Conservation (phyloP, 2,329 filamentous ascomycete species). For the Xylariomycetidae sp. region DNA sequence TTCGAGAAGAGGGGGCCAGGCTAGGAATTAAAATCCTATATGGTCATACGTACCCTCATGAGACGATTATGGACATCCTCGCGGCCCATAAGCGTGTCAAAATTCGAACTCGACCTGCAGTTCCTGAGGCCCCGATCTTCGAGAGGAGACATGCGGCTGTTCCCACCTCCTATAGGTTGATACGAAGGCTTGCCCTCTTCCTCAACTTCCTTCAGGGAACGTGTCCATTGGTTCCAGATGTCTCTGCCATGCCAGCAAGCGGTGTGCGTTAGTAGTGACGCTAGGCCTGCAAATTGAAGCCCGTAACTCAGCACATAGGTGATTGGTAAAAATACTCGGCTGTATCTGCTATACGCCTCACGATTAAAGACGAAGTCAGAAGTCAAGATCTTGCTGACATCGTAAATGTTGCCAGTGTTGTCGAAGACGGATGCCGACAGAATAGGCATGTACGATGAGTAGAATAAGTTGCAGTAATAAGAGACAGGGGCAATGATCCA, state of each 20-base stretch:
- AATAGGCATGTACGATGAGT: conserved; percentile 81
- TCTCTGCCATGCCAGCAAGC: conserved; percentile 80
- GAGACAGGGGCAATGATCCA: conserved; percentile 77
- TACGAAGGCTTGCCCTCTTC: conserved; percentile 48
- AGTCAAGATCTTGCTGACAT: conserved; percentile 77
- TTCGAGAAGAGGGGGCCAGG: too few species aligned
- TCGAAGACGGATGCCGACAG: conserved; percentile 82
- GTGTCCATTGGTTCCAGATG: conserved; percentile 72
- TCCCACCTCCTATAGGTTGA: conserved; percentile 37
- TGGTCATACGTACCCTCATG: too few species aligned
- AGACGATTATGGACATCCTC: conserved; percentile 82
- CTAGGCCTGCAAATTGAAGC: conserved; percentile 78
- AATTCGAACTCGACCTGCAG: conserved; percentile 35
- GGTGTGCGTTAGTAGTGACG: conserved; percentile 76
- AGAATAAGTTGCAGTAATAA: conserved; percentile 77
- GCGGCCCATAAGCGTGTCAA: conserved; percentile 56
- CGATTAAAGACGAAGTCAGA: conserved; percentile 73
- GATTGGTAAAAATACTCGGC: conserved; percentile 77
- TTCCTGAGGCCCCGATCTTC: conserved; percentile 12
- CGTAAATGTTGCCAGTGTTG: conserved; percentile 73
- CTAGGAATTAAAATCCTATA: too few species aligned
- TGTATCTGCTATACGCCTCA: conserved; percentile 74
- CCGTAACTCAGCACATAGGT: conserved; percentile 86
- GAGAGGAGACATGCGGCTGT: conserved; percentile 16
- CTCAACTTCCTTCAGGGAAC: conserved; percentile 60